Evolutionary conservation across 2,329 filamentous ascomycete species (phyloP).

Genomic region (Trichophaea hybrida): DNA sequence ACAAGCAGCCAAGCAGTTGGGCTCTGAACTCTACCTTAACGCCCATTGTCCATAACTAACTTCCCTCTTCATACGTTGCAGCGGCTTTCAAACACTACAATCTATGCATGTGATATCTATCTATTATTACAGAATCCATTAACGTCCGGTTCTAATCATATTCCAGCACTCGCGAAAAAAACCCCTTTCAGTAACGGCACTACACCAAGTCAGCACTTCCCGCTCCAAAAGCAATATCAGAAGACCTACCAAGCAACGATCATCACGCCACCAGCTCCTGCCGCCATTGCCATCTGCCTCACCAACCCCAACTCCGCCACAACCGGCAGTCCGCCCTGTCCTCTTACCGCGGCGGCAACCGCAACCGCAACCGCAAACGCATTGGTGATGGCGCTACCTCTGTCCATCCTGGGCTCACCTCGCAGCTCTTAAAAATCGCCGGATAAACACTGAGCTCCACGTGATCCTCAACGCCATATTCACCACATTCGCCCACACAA

Average conservation of each 20-base stretch:
- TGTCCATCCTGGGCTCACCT: conserved; percentile 2
- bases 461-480: conserved; percentile 77
- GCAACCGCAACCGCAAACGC: conserved; percentile 18
- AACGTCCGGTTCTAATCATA: conserved; percentile 10
- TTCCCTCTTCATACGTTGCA: too few species aligned
- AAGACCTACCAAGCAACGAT: not conserved
- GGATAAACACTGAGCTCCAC: conserved; percentile 67
- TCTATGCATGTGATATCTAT: too few species aligned
- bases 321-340: conserved; percentile 5
- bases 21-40: too few species aligned
- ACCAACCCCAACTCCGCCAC: conserved; percentile 9
- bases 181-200: conserved; percentile 13
- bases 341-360: conserved; percentile 19
- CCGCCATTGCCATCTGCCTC: not conserved
- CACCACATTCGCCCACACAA: conserved; percentile 75
- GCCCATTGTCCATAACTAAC: too few species aligned
- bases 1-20: too few species aligned
- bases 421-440: conserved; percentile 39
- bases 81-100: too few species aligned
- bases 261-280: conserved; percentile 9
- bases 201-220: conserved; percentile 9
- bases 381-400: conserved; percentile 17
- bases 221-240: not conserved
- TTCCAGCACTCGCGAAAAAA: conserved; percentile 20
- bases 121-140: not conserved